phyloP scores from a whole-genome alignment of 176 grass and related monocot genomes.

The Oryza meyeriana region DNA sequence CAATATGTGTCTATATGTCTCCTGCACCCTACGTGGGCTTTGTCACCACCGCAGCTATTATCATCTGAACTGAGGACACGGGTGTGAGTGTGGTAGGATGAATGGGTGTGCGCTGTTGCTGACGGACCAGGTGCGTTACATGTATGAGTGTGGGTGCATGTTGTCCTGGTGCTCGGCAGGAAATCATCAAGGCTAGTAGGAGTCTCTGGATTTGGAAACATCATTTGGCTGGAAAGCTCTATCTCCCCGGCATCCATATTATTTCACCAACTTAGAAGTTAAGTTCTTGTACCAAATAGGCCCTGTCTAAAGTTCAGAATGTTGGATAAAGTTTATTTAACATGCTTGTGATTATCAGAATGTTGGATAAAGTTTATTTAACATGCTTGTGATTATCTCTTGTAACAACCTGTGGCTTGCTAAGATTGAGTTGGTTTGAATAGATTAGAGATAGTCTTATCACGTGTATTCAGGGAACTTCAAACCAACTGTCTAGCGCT shows the following conservation, averaged over 20 bases:
- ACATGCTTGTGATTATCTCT: too few species aligned
- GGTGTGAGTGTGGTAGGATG: slow-evolving; percentile 67
- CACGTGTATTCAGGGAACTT: too few species aligned
- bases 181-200: slow-evolving; percentile 37
- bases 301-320: background rate
- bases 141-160: slow-evolving; percentile 69
- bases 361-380: too few species aligned
- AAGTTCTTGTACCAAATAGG: background rate
- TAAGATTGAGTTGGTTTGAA: too few species aligned
- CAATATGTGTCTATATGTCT: too few species aligned
- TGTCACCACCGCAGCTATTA: background rate
- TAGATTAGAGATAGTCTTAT: too few species aligned
- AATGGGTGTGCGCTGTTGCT: slow-evolving; percentile 49
- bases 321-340: too few species aligned
- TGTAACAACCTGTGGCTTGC: too few species aligned
- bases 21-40: slow-evolving; percentile 6
- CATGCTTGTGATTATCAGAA: too few species aligned
- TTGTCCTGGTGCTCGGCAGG: slow-evolving; percentile 26
- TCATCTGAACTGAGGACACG: slow-evolving; percentile 39
- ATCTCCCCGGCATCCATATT: slow-evolving; percentile 48
- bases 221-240: slow-evolving; percentile 47
- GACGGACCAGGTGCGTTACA: slow-evolving; percentile 50
- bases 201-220: slow-evolving; percentile 37
- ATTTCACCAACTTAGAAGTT: background rate
- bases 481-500: too few species aligned